These are phyloP conservation scores for Lagerstroemia speciosa DNA, from an alignment of 345 rosid species.

Conservation along the genomic window DNA sequence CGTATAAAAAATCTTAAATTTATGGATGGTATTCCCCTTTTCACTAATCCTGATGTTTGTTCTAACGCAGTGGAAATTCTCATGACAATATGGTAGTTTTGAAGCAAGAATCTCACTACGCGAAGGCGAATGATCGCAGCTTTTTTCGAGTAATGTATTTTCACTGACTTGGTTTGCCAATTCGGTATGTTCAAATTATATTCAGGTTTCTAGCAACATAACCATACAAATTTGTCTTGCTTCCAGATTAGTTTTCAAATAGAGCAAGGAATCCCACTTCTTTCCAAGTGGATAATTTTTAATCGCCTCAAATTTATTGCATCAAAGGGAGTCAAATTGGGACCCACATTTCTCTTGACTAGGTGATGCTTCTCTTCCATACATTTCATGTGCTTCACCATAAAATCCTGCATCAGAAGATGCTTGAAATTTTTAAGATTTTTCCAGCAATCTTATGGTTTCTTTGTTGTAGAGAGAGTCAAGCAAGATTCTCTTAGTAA, in stretches of 20 bases:
- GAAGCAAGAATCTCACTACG: constrained; percentile 88
- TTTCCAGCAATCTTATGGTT: not conserved
- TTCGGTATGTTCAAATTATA: not conserved
- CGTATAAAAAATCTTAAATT: constrained; percentile 8
- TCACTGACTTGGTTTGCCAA: constrained; percentile 14
- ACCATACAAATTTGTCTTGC: constrained; percentile 13
- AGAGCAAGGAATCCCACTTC: constrained; percentile 92
- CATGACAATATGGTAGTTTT: constrained; percentile 84
- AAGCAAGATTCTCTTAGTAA: not conserved
- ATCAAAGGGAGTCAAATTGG: constrained; percentile 77
- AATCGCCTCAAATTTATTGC: constrained; percentile 81
- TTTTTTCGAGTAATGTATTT: constrained; percentile 65
- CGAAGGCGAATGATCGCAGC: constrained; percentile 66
- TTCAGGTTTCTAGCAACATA: not conserved
- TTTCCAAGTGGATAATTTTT: constrained; percentile 86
- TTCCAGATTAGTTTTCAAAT: constrained; percentile 76
- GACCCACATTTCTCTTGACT: constrained; percentile 79
- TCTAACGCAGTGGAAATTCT: constrained; percentile 60
- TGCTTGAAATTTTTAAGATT: not conserved
- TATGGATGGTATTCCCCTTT: constrained; percentile 14
- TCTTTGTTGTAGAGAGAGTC: not conserved
- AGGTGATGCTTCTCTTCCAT: constrained; percentile 35
- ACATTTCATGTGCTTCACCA: constrained; percentile 7
- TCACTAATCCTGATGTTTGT: constrained; percentile 17
- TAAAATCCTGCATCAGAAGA: not conserved